Base-by-base conservation (phyloP, 306 rosid species). In the Quercus robur region DNA sequence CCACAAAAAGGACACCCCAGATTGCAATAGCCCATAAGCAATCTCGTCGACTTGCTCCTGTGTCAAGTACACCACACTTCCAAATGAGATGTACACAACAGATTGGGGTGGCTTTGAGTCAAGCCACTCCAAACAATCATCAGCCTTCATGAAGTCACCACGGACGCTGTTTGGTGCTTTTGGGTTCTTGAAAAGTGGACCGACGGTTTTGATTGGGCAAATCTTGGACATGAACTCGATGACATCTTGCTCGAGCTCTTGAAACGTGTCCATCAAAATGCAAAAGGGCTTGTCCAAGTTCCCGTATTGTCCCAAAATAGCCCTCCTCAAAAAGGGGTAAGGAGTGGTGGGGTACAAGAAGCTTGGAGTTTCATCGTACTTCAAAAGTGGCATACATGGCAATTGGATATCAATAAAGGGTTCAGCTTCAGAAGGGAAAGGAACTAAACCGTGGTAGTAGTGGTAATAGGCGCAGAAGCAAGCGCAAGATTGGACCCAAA, bases 401-500 rank as follows among this genome's bases (percentile, higher is more conserved):
- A 92, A 23, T 4, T 86, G 85, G 73, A 90, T 82, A 12, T 87
- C 91, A 19, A 81, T 46, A 21, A 62, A 72, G 56, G 91, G 92
- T 0, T 90, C 87, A 0, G 51, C 5, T 17, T 87, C 78, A 0
- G 91, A 84, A 75, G 97, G 94, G 54, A 90, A 92, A 58, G 72
- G 76, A 4, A 80, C 89, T 15, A 86, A 63, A n/a, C 84, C 81
- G 71, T 89, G 88, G 67, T 30, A 77, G 56, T 77, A 82, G 26
- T 85, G 85, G 51, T 89, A 90, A 21, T 92, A 92, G n/a, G 88
- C 72, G 1, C 89, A 64, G 33, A 90, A 86, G n/a, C 81, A 82
- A 35, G 97, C 89, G 14, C 71, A 71, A 2, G 94, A 90, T 62
- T 92, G 97, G 61, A 92, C 73, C 97, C 97, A 92, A 1, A 92